phyloP scores from a whole-genome alignment of 163 green algal species.

The Scenedesmus sp. region DNA sequence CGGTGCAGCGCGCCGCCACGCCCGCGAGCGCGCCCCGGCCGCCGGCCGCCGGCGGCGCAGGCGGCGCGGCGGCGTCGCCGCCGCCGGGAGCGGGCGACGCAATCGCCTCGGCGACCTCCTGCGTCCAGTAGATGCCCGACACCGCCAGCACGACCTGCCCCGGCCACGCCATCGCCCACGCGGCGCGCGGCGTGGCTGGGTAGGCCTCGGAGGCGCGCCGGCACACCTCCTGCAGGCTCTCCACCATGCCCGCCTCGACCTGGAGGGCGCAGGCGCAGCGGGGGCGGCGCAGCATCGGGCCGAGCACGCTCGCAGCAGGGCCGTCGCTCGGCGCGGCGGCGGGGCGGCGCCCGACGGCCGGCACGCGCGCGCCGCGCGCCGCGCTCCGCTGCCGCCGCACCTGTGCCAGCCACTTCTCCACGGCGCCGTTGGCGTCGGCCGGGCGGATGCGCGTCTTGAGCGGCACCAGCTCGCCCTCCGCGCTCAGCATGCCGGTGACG shows the following conservation, averaged over 20 bases:
- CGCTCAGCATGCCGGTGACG: constrained; percentile 72
- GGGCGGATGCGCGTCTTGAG: constrained; percentile 75
- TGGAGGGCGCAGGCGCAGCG: constrained; percentile 35
- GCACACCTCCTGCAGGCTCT: constrained; percentile 66
- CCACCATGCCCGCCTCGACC: constrained; percentile 79
- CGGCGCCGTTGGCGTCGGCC: constrained; percentile 65
- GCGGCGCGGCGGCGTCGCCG: constrained; percentile 17
- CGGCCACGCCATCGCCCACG: constrained; percentile 82
- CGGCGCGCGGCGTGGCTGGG: constrained; percentile 41
- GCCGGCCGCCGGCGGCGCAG: not conserved
- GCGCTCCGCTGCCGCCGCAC: constrained; percentile 44
- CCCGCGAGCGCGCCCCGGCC: constrained; percentile 28
- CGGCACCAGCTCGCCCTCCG: constrained; percentile 75
- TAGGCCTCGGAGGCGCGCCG: constrained; percentile 66
- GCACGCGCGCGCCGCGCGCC: too few relatives aligned
- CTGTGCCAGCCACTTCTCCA: constrained; percentile 84
- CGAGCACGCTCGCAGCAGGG: too few relatives aligned
- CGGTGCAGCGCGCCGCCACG: constrained; percentile 29
- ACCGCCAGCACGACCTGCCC: constrained; percentile 83
- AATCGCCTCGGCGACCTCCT: constrained; percentile 37
- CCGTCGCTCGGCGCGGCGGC: too few relatives aligned
- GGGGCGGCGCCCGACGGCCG: too few relatives aligned
- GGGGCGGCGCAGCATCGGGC: not conserved
- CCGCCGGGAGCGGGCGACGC: not conserved
- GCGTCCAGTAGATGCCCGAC: constrained; percentile 82